A percentile compares a stretch with the other conserved stretches of the same genome.
Evolutionary conservation across 1,284 basidiomycete species (phyloP).

Genomic region (Sanghuangporus baumii): DNA sequence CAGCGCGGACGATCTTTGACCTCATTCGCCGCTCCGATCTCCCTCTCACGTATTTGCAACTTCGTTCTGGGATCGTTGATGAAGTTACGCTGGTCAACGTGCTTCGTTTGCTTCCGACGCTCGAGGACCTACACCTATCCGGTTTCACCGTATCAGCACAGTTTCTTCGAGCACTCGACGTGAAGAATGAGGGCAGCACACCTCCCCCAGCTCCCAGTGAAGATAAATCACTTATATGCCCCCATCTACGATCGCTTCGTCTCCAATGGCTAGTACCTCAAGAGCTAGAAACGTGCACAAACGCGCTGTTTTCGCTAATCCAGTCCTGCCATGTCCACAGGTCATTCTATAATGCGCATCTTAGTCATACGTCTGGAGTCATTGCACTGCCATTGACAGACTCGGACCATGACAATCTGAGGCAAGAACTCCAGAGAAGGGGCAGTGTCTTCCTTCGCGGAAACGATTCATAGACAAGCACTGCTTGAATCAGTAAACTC

Average conservation of each 20-base stretch:
- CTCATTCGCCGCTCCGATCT: neutral
- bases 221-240: neutral
- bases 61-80: neutral
- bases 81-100: neutral
- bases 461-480: neutral
- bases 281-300: too few relatives aligned
- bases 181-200: neutral
- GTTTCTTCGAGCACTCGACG: neutral
- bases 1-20: neutral
- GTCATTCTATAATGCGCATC: too few relatives aligned
- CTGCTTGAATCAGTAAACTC: neutral
- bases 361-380: too few relatives aligned
- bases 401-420: too few relatives aligned
- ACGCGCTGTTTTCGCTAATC: too few relatives aligned
- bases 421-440: too few relatives aligned
- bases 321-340: too few relatives aligned
- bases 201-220: neutral
- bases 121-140: neutral
- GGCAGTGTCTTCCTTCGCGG: too few relatives aligned
- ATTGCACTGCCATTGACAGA: too few relatives aligned
- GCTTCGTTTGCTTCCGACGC: neutral
- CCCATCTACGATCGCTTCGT: neutral
- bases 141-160: neutral
- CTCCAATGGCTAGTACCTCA: too few relatives aligned
- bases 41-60: neutral